Conservation (phyloP, 768 basidiomycete genomes). For the Amanita phalloides region DNA sequence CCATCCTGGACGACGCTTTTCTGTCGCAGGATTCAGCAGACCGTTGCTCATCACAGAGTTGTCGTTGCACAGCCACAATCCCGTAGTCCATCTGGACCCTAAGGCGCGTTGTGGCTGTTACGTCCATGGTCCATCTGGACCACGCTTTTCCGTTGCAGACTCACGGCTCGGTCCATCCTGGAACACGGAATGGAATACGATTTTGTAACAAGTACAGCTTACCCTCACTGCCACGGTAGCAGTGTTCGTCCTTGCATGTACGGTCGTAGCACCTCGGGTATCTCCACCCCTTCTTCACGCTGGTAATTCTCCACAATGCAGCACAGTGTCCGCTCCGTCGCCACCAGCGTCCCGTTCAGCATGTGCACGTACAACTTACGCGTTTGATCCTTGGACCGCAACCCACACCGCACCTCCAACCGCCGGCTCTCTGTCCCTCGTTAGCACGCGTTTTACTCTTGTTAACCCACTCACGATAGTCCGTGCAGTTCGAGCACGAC, state of each 20-base stretch:
- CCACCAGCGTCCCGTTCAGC: conserved; percentile 96
- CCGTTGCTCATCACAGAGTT: too few species aligned
- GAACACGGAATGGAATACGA: too few species aligned
- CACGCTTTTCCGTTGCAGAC: too few species aligned
- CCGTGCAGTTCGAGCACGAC: conserved; percentile 96
- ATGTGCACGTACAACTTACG: conserved; percentile 96
- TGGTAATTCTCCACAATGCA: conserved; percentile 99
- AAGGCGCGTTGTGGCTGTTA: too few species aligned
- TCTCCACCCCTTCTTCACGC: conserved; percentile 81
- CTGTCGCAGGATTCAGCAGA: too few species aligned
- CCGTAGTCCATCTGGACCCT: too few species aligned
- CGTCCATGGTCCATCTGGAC: too few species aligned
- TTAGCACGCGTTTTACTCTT: background rate
- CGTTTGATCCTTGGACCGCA: conserved; percentile 84
- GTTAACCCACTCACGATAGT: conserved; percentile 71
- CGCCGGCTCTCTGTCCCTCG: conserved; percentile 68
- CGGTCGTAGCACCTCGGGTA: conserved; percentile 84
- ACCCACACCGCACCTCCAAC: conserved; percentile 87
- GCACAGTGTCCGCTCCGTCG: conserved; percentile 93
- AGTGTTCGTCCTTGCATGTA: conserved; percentile 97
- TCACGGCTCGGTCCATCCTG: too few species aligned
- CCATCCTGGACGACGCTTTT: too few species aligned
- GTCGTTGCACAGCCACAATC: too few species aligned
- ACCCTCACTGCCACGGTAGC: conserved; percentile 45
- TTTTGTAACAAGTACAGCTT: too few species aligned